Evolutionary conservation across 306 rosid species (phyloP), one percentile per base, ranked within the genome.

Genomic region (Heteromeles arbutifolia): DNA sequence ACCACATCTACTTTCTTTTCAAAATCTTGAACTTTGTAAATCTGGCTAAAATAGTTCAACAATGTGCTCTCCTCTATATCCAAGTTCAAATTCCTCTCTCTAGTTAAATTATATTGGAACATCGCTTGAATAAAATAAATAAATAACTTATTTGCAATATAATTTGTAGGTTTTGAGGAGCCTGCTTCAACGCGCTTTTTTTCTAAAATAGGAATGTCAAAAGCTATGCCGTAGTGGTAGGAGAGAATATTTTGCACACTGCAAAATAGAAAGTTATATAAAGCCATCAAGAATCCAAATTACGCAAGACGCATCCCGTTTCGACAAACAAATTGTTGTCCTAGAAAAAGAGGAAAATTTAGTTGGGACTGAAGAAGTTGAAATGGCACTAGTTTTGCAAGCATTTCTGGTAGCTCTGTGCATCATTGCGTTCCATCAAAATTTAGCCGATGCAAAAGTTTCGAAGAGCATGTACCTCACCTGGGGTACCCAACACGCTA

Each of bases 401-500:
- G 79, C 76, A 19, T 15, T 86, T n/a, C 69, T 83, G 70, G 25
- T 78, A 29, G 78, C 68, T 58, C 65, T 84, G 31, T 79, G 86
- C 72, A 69, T 81, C 56, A 78, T 79, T 54, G 73, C 84, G 50
- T 44, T 72, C 5, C 29, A 78, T 70, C 79, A 77, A 4, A 59
- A 70, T 28, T 61, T 66, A 3, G 93, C 87, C 4, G 81, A 89
- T 68, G 96, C 93, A 17, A 74, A 44, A 25, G 31, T 84, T 66
- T 74, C 86, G n/a, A 67, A 86, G 71, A 90, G 88, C 85, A 90
- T 87, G 93, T 78, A 75, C 76, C 37, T 93, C 70, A 80, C 80
- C 5, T 87, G 93, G 91, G 97, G 97, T 54, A n/a, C 45, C 69
- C 85, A 83, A 61, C 90, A 84, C 15, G 84, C 92, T 26, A 18